Evolutionary conservation across 2,329 filamentous ascomycete genomes (phyloP), one percentile per base, ranked within the genome.

Genomic region (Dichotomopilus funicola): DNA sequence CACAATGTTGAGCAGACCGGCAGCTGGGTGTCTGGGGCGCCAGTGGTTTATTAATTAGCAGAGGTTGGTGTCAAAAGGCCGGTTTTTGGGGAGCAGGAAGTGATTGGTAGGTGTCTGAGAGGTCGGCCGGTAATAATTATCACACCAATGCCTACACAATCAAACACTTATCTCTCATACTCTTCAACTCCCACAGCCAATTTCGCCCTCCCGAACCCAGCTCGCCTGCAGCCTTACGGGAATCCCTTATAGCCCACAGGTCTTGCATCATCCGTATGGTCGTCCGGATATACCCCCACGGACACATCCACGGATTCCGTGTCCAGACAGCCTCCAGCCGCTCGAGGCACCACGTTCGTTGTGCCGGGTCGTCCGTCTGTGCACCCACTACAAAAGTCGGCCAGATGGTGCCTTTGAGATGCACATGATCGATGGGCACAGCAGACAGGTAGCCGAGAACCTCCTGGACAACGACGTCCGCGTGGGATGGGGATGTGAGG

Each of bases 381-480:
- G 78, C 79, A 1, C 79, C 80, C 5, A 76, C 77, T 5, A 83
- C 71, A 53, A 83, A 83, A 0, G 79, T 75, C 0, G 79, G 78
- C 79, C 78, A 83, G 1, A 76, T 74, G 4, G 78, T 80, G 0
- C 77, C 78, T 61, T 82, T 83, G 68, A 81, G 76, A 19, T 81
- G 73, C 1, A 72, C 70, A 46, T 82, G 77, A 2, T 75, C 70
- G 7, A 75, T 71, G 0, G 74, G 73, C 2, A 83, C 74, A 41
- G 67, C 68, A 0, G 73, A 72, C 3, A 82, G 67, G 33, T 79
- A 74, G 2, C 72, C 55, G 6, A 79, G 70, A 1, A 80, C 70
- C 31, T 79, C 76, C 2, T 70, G 59, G 11, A 74, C 73, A 2
- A 82, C 66, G 1, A 62, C 55, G 8, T 65, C 61, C 7, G 62